Evolutionary conservation across 257 asterid species (phyloP), one percentile per base, ranked within the genome.

Genomic region (Anisodus tanguticus): DNA sequence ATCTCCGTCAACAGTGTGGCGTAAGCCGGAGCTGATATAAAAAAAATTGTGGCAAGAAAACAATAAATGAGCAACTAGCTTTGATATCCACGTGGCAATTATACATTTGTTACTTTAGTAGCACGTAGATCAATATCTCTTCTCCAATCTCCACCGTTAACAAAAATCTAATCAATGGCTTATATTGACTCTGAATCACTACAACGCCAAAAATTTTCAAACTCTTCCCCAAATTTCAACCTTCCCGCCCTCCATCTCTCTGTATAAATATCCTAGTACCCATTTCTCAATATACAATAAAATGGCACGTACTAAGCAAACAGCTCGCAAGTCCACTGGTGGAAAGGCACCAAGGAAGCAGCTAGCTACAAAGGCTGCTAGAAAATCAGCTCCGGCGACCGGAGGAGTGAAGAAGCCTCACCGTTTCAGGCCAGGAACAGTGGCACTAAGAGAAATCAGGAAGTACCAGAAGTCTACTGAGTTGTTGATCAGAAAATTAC

Each of bases 361-460:
- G 12, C 47, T 66, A 2, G 72, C 72, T 31, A 66, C 72, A 5
- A 66, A 66, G 72, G 72, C 72, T 31, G 72, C 72, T 2, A 66
- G 72, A 35, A 66, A 66, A 31, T 66, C 72, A 11, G 97, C 97
- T 43, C 97, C 96, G n/a, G 96, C 96, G 2, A 92, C 96, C 37
- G 96, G 96, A 77, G 95, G 94, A 11, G 95, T 92, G 87, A 92
- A 92, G 91, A 92, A 92, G 89, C 95, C 95, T 39, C 95, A 64
- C 45, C 71, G 71, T 64, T 64, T 64, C 45, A 16, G 71, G 2
- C 71, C 71, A 64, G 71, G 71, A 64, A 64, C 71, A 11, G 71
- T 64, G 43, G 71, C 71, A 10, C 6, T 64, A 64, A 31, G 71
- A 64, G 72, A 66, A 31, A 66, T 66, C 72, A 66, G 72, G 9